These are phyloP conservation scores for Sergeia podlipaevii DNA, from an alignment of 208 protist genomes.

Conservation along the genomic window DNA sequence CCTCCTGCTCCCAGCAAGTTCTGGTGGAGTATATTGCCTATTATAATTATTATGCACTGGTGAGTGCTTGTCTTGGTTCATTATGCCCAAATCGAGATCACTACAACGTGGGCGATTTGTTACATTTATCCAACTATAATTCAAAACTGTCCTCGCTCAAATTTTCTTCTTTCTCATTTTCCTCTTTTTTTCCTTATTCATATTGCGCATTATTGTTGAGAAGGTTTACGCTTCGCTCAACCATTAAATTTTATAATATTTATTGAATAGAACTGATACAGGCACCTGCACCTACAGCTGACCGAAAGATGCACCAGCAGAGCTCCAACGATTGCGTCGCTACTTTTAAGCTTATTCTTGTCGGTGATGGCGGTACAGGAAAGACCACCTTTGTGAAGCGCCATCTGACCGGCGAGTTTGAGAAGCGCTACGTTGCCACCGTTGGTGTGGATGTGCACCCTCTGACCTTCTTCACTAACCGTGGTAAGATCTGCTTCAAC, in stretches of 20 bases:
- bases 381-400: constrained; percentile 99
- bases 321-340: constrained; percentile 55
- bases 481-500: constrained; percentile 99
- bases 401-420: constrained; percentile 99
- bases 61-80: no score
- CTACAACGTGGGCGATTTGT: no score
- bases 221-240: no score
- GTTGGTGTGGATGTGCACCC: constrained; percentile 97
- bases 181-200: constrained; percentile 14
- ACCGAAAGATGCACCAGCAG: constrained; percentile 17
- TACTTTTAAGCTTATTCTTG: constrained; percentile 98
- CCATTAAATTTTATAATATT: no score
- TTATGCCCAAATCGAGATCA: no score
- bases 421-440: constrained; percentile 98
- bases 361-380: constrained; percentile 99
- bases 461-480: constrained; percentile 98
- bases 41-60: no score
- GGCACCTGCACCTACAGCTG: no score
- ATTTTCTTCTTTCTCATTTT: constrained; percentile 12
- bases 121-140: no score
- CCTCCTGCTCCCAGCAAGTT: no score
- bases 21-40: no score
- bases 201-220: background rate
- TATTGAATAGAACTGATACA: no score
- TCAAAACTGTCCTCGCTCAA: background rate